Conservation (phyloP, 305 asterid species). For the Stenogyne calaminthoides region DNA sequence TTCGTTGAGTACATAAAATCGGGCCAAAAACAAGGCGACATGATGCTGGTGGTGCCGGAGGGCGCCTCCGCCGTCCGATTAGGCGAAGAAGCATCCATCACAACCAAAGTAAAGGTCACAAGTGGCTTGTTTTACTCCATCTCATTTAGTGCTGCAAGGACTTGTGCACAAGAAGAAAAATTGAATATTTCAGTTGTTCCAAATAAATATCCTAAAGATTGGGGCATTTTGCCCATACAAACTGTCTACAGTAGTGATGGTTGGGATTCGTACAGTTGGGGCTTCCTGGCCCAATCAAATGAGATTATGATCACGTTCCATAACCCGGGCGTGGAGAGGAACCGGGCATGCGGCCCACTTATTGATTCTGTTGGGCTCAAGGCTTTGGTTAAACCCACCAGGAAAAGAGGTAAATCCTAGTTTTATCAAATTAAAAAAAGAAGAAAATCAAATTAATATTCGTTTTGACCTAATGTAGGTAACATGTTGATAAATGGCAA, state of each 20-base stretch:
- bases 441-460: neutral
- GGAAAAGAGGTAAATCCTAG: conserved; percentile 42
- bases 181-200: conserved; percentile 54
- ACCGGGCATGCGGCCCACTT: conserved; percentile 66
- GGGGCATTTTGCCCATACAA: conserved; percentile 66
- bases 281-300: conserved; percentile 55
- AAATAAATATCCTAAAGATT: conserved; percentile 42
- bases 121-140: conserved; percentile 55
- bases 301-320: conserved; percentile 53
- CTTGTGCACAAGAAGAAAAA: conserved; percentile 74
- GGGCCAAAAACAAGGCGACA: conserved; percentile 80
- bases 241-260: conserved; percentile 78
- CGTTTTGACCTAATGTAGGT: conserved; percentile 38
- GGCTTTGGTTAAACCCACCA: conserved; percentile 40
- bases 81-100: conserved; percentile 68
- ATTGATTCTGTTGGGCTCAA: conserved; percentile 62
- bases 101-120: conserved; percentile 45
- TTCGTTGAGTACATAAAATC: conserved; percentile 67
- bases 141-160: conserved; percentile 59
- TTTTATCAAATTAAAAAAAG: too few relatives aligned
- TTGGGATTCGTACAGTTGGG: conserved; percentile 78
- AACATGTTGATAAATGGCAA: conserved; percentile 82
- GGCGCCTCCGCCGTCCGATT: conserved; percentile 71
- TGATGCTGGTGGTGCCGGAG: conserved; percentile 75
- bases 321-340: conserved; percentile 61